Evolutionary conservation across 1,284 basidiomycete species (phyloP), one percentile per base, ranked within the genome.

Genomic region (Puccinia polysora): DNA sequence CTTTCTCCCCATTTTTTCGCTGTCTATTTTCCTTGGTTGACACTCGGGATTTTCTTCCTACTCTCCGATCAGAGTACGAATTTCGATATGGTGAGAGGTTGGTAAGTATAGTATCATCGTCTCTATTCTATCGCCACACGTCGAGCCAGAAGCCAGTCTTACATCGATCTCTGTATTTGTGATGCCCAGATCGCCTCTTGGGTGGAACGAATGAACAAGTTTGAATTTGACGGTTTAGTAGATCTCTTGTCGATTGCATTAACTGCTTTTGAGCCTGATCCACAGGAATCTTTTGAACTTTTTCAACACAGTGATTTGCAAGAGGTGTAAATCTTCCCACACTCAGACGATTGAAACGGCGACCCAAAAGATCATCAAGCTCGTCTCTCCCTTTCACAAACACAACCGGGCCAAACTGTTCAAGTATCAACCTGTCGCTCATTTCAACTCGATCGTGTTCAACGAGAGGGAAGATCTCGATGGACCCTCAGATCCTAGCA

Each of bases 171-270:
- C n/a, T n/a, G n/a, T n/a, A n/a, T n/a, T n/a, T n/a, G n/a, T 50
- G 47, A 20, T 50, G n/a, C 8, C 20, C 28, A 55, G 52, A 28
- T 30, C 6, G 52, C 52, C 7, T 55, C 52, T 5, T 55, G 52
- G 52, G 32, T 55, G 52, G 52, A 55, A 28, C 20, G 18, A 28
- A 55, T 55, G 52, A 55, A 30, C 52, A 55, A 55, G 32, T 55
- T 28, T 5, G 52, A 55, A 1, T 55, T 55, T 30, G 40, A 43
- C 40, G 23, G 52, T 55, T 55, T 20, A 55, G 52, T 28, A n/a
- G n/a, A n/a, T 10, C 18, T 28, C 28, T 30, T 55, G 18, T 55
- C 20, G 15, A 14, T 55, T 55, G 5, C 8, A 18, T 43, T 43
- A 18, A 43, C 8, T 23, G 25, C 5, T 25, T 28, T 28, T 55